phyloP scores from a whole-genome alignment of 306 rosid genomes.

The Prunus padus region DNA sequence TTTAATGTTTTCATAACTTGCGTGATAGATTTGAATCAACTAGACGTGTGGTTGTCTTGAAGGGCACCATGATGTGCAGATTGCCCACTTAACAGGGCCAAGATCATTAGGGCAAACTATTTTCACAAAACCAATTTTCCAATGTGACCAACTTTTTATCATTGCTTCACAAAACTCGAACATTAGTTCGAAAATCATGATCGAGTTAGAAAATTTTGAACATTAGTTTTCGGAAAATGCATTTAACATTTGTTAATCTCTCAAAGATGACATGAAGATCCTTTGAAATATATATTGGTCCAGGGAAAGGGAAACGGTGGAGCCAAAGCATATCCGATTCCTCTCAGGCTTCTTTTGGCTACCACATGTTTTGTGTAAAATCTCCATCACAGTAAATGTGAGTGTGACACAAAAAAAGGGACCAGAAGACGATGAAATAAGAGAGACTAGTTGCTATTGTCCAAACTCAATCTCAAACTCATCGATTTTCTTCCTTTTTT shows the following conservation, averaged over 20 bases:
- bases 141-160: no score
- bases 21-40: background rate
- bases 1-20: slow-evolving; percentile 11
- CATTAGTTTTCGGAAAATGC: no score
- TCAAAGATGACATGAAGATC: background rate
- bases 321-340: background rate
- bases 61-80: background rate
- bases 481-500: background rate
- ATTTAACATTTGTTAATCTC: no score
- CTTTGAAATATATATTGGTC: background rate
- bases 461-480: slow-evolving; percentile 7
- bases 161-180: no score
- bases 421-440: slow-evolving; percentile 28
- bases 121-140: background rate
- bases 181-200: background rate
- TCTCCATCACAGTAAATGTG: slow-evolving; percentile 37
- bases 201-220: background rate
- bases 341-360: background rate
- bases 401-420: slow-evolving; percentile 27
- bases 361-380: slow-evolving; percentile 45
- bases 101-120: background rate
- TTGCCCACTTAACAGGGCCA: background rate
- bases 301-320: background rate
- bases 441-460: background rate
- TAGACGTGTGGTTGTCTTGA: background rate